Evolutionary conservation across 768 basidiomycete genomes (phyloP), one percentile per base, ranked within the genome.

Genomic region (Tricholoma matsutake): DNA sequence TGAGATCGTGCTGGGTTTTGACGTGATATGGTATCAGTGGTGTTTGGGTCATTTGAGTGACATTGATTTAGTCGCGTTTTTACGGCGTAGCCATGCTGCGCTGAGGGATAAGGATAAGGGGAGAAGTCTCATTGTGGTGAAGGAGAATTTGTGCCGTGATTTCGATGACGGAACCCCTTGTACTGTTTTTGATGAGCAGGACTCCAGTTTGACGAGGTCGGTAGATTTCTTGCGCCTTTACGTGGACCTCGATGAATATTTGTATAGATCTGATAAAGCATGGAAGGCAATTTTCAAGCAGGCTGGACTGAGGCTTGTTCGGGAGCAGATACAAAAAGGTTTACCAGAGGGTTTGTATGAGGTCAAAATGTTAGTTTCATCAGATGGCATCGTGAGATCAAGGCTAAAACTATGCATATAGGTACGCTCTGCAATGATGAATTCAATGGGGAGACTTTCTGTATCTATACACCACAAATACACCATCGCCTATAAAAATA

Each of bases 11-110:
- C 75, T 79, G 47, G 84, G 83, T 1, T 98, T 94, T 74, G 96
- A 99, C 73, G 83, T 95, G 57, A 83, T 96, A 60, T 95, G 93
- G 96, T 93, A 92, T 68, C 96, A 99, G 72, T 98, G 96, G 96
- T 96, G 96, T 76, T 81, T 98, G 14, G 92, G 93, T 2, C 92
- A 96, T 76, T 80, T 97, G 60, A 83, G 79, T 58, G 87, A 96
- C 70, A 68, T 71, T 7, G 91, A 96, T 70, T 83, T 98, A 22
- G 81, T 93, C 28, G 72, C 76, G 2, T 98, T 98, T 76, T 80
- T 98, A 64, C 76, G 80, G 65, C 79, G 86, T 52, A 81, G 87
- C 62, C 79, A 80, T 52, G 75, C 73, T 2, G 85, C 93, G 0
- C 71, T 98, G 60, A 79, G 87, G 34, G 73, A 72, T 3, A 72